A percentile compares a stretch with the other conserved stretches of the same genome.
Evolutionary conservation across 805 yeast genomes (phyloP).

Genomic region (Sungouiozyma intestinalis): DNA sequence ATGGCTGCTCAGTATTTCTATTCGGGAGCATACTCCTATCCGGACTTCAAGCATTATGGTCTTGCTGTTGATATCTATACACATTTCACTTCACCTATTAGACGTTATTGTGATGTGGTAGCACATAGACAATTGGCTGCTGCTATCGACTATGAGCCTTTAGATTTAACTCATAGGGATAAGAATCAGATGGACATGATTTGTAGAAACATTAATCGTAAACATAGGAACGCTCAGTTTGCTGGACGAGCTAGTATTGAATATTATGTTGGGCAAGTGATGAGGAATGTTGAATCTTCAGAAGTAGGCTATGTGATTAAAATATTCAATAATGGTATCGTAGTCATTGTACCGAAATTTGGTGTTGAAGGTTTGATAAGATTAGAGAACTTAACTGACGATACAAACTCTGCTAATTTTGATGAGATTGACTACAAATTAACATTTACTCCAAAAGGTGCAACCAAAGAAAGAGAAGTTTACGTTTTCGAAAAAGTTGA

Average conservation of each 20-base stretch:
- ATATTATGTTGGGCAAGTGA: conserved; percentile 95
- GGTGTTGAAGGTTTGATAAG: conserved; percentile 93
- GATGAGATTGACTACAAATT: conserved; percentile 73
- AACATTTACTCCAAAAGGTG: conserved; percentile 39
- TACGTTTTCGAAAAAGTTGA: conserved; percentile 76
- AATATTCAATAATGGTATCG: conserved; percentile 90
- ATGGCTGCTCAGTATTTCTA: conserved; percentile 98
- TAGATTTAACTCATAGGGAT: conserved; percentile 76
- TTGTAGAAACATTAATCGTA: conserved; percentile 78
- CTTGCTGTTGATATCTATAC: conserved; percentile 95
- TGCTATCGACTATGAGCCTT: conserved; percentile 88
- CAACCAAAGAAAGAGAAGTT: conserved; percentile 38
- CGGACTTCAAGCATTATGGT: conserved; percentile 94
- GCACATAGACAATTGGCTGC: conserved; percentile 97
- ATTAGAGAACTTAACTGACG: conserved; percentile 59
- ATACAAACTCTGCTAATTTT: conserved; percentile 49
- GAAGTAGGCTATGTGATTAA: conserved; percentile 89
- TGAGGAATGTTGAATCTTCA: conserved; percentile 68
- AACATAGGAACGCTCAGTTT: conserved; percentile 96
- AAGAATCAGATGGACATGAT: conserved; percentile 82
- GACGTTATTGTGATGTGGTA: conserved; percentile 95
- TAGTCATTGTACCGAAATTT: conserved; percentile 86
- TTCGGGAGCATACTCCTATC: conserved; percentile 78
- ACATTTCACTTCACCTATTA: conserved; percentile 95
- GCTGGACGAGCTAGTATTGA: conserved; percentile 98